Conservation (phyloP, 78 protist genomes). For the Dictyostelium purpureum region DNA sequence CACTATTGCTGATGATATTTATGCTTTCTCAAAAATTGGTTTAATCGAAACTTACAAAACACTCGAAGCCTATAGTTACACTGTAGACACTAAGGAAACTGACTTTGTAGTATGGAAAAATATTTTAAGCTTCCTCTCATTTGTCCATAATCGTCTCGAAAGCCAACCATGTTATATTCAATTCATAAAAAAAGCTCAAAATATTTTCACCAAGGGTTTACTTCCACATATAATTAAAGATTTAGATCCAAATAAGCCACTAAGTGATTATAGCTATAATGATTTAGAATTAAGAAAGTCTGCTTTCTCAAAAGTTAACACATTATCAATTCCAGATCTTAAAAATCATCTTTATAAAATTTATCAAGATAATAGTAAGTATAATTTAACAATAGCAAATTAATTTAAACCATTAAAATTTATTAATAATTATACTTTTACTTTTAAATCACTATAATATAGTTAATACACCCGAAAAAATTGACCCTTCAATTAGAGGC, state of each 20-base stretch:
- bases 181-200: not conserved
- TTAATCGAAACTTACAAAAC: not conserved
- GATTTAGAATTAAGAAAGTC: conserved; percentile 5
- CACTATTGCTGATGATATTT: conserved; percentile 13
- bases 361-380: not conserved
- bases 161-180: conserved; percentile 8
- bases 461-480: conserved; percentile 19
- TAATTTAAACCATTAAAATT: too few relatives aligned
- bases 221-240: not conserved
- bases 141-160: not conserved
- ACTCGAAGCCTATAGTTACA: not conserved
- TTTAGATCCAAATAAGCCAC: not conserved
- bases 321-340: not conserved
- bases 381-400: too few relatives aligned
- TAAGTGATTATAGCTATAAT: not conserved
- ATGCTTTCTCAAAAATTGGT: conserved; percentile 24
- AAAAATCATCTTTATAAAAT: not conserved
- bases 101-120: not conserved
- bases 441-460: not conserved
- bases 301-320: not conserved
- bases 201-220: conserved; percentile 5
- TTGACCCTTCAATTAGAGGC: conserved; percentile 9
- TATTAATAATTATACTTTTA: not conserved
- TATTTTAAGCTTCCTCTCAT: not conserved
- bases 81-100: not conserved